A percentile compares a stretch with the other conserved stretches of the same genome.
These are phyloP conservation scores for Diaporthe citriasiana DNA, from an alignment of 2,329 filamentous ascomycete genomes.

Conservation along the genomic window DNA sequence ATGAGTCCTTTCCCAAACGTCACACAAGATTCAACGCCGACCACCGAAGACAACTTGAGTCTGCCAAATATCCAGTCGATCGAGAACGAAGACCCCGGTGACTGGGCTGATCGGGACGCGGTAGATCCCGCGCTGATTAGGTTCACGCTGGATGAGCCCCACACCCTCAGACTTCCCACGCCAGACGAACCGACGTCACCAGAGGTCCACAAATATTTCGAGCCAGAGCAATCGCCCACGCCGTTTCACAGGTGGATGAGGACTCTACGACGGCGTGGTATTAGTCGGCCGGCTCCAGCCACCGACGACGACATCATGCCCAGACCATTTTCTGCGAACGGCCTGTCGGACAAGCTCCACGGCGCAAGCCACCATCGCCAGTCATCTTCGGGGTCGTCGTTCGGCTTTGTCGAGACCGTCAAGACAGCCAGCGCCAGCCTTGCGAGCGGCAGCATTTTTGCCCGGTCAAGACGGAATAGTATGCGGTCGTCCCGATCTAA, in stretches of 20 bases:
- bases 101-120: slow-evolving; percentile 41
- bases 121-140: slow-evolving; percentile 40
- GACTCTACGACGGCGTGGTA: slow-evolving; percentile 73
- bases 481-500: slow-evolving; percentile 67
- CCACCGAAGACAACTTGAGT: background rate
- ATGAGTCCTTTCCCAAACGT: slow-evolving; percentile 5
- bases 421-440: slow-evolving; percentile 86
- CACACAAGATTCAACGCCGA: background rate
- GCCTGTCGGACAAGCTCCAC: slow-evolving; percentile 42
- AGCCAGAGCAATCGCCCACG: slow-evolving; percentile 39
- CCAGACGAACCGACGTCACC: background rate
- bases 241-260: slow-evolving; percentile 83
- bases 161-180: slow-evolving; percentile 6
- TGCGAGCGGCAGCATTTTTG: slow-evolving; percentile 77
- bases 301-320: slow-evolving; percentile 51
- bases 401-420: slow-evolving; percentile 83
- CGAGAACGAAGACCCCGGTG: slow-evolving; percentile 24
- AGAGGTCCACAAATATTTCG: background rate
- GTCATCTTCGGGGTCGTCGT: slow-evolving; percentile 80
- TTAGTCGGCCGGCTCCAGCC: slow-evolving; percentile 56
- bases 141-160: slow-evolving; percentile 39
- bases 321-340: slow-evolving; percentile 49
- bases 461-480: slow-evolving; percentile 69
- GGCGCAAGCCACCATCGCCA: slow-evolving; percentile 60
- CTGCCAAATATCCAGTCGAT: background rate